Evolutionary conservation across 1,139 yeast species (phyloP).

Genomic region (Lodderomyces beijingensis): DNA sequence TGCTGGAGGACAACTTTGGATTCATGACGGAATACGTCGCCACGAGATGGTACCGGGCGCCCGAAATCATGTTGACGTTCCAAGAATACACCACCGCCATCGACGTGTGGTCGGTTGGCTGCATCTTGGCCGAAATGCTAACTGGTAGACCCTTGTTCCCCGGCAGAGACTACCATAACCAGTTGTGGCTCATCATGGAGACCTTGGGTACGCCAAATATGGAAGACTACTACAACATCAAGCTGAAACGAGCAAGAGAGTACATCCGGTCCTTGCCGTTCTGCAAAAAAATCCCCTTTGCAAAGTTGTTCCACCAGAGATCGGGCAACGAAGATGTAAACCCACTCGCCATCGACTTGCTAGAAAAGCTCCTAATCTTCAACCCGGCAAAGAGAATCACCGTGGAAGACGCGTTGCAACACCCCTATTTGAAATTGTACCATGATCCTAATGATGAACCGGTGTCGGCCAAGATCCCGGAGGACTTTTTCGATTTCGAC

Average conservation of each 20-base stretch:
- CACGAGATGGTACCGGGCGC: slow-evolving; percentile 78
- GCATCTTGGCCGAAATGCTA: slow-evolving; percentile 66
- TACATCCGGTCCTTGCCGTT: slow-evolving; percentile 59
- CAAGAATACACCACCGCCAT: slow-evolving; percentile 69
- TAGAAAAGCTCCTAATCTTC: slow-evolving; percentile 56
- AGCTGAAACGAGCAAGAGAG: slow-evolving; percentile 57
- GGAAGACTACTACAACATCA: slow-evolving; percentile 53
- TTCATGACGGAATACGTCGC: slow-evolving; percentile 72
- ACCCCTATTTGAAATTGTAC: slow-evolving; percentile 61
- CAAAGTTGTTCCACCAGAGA: slow-evolving; percentile 41
- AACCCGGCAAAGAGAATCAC: slow-evolving; percentile 62
- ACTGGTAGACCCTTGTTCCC: slow-evolving; percentile 70
- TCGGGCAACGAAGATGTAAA: slow-evolving; percentile 24
- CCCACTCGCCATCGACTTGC: slow-evolving; percentile 59
- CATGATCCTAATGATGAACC: slow-evolving; percentile 77
- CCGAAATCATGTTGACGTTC: slow-evolving; percentile 69
- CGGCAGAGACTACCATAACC: slow-evolving; percentile 71
- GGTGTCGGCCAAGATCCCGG: slow-evolving; percentile 50
- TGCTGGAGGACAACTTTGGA: slow-evolving; percentile 33
- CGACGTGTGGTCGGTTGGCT: slow-evolving; percentile 79
- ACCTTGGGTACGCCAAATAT: slow-evolving; percentile 61
- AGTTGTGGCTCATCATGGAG: slow-evolving; percentile 56
- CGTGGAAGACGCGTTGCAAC: slow-evolving; percentile 60
- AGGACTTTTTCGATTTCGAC: slow-evolving; percentile 62
- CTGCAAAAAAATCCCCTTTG: slow-evolving; percentile 43